Percentiles rank a stretch among this genome's conserved stretches.
These are phyloP conservation scores for Neoarthrinium moseri DNA, from an alignment of 2,329 filamentous ascomycete genomes.

Conservation along the genomic window DNA sequence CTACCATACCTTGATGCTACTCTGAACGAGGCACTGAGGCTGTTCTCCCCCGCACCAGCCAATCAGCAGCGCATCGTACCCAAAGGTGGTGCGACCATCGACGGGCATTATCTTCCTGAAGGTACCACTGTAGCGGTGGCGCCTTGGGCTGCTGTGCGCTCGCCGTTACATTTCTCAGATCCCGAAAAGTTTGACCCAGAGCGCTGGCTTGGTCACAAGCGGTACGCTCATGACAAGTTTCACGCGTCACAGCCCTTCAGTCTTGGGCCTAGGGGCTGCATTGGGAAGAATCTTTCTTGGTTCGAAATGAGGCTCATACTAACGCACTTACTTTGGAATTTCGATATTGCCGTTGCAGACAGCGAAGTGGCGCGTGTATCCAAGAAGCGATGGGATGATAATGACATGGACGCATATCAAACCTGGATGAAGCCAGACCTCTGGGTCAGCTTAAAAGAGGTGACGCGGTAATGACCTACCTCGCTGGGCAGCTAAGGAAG, in stretches of 20 bases:
- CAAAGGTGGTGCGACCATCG: not conserved
- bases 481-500: too few species aligned
- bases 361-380: too few species aligned
- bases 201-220: not conserved
- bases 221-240: slow-evolving; percentile 12
- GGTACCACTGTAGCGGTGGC: not conserved
- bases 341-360: too few species aligned
- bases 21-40: slow-evolving; percentile 6
- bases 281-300: slow-evolving; percentile 26
- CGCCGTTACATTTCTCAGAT: not conserved
- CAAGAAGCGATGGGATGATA: too few species aligned
- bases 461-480: too few species aligned
- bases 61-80: not conserved
- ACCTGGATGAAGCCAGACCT: too few species aligned
- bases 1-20: not conserved
- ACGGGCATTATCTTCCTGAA: not conserved
- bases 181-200: not conserved
- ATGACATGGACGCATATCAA: too few species aligned
- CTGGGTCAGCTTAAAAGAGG: too few species aligned
- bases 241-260: slow-evolving; percentile 14
- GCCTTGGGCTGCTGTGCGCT: not conserved
- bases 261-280: slow-evolving; percentile 15
- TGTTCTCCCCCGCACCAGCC: not conserved
- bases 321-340: slow-evolving; percentile 31
- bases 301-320: slow-evolving; percentile 34